Percentiles rank a stretch among this genome's conserved stretches.
Evolutionary conservation across 257 asterid genomes (phyloP).

Genomic region (Ballota nigra): DNA sequence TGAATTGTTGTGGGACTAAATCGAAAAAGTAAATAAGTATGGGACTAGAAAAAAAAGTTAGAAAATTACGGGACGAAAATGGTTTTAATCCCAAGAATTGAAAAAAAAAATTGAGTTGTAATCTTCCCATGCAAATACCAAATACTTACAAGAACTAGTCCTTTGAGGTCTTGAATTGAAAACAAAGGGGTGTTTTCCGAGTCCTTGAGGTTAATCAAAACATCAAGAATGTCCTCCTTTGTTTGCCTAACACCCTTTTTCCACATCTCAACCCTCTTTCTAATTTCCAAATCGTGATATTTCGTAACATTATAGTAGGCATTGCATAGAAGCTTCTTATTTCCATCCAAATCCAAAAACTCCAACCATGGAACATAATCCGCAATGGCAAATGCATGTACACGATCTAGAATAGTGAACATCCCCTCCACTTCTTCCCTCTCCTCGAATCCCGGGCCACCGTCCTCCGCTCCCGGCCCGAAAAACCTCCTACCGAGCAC

Average conservation of each 20-base stretch:
- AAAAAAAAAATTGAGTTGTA: too few species aligned
- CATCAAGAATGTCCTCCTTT: too few species aligned
- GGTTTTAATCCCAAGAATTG: too few species aligned
- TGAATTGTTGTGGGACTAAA: too few species aligned
- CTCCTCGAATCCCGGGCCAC: too few species aligned
- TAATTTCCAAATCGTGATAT: constrained; percentile 23
- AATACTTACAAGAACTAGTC: background rate
- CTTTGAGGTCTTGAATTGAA: too few species aligned
- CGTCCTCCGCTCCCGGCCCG: constrained; percentile 8
- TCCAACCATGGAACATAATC: constrained; percentile 29
- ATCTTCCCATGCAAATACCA: background rate
- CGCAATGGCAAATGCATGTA: constrained; percentile 18
- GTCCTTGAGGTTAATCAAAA: too few species aligned
- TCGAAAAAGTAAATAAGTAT: too few species aligned
- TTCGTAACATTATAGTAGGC: constrained; percentile 13
- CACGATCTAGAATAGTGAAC: background rate
- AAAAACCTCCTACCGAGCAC: constrained; percentile 22
- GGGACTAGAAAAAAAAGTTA: too few species aligned
- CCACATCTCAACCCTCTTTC: constrained; percentile 34
- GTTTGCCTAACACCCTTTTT: constrained; percentile 15
- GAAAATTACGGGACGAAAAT: too few species aligned
- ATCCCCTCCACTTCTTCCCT: constrained; percentile 24
- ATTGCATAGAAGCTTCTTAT: constrained; percentile 10
- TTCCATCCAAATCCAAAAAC: constrained; percentile 36
- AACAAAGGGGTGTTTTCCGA: too few species aligned